These are phyloP conservation scores for Yamadazyma aaseri DNA, from an alignment of 1,139 yeast species.

Conservation along the genomic window DNA sequence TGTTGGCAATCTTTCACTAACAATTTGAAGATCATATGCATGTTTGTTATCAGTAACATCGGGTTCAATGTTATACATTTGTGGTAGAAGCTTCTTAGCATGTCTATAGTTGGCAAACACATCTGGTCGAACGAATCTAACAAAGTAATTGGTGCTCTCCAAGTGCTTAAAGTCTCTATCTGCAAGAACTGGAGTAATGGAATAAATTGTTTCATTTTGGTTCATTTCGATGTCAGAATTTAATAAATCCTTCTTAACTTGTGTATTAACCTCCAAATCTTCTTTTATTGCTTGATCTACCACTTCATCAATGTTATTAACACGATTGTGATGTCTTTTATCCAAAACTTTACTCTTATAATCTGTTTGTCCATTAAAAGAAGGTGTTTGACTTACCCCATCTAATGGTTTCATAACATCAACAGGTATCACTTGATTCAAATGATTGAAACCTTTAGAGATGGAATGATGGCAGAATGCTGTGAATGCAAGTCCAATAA, in stretches of 20 bases:
- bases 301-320: constrained; percentile 18
- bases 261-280: constrained; percentile 15
- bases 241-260: constrained; percentile 23
- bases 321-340: constrained; percentile 8
- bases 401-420: constrained; percentile 72
- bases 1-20: constrained; percentile 61
- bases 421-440: constrained; percentile 57
- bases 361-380: constrained; percentile 41
- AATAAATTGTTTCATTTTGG: constrained; percentile 12
- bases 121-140: constrained; percentile 65
- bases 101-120: constrained; percentile 56
- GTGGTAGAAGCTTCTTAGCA: constrained; percentile 56
- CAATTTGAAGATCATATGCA: constrained; percentile 71
- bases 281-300: constrained; percentile 16
- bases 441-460: constrained; percentile 60
- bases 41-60: constrained; percentile 31
- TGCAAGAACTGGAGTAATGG: constrained; percentile 49
- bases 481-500: constrained; percentile 62
- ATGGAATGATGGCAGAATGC: constrained; percentile 63
- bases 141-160: constrained; percentile 28
- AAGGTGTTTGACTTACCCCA: constrained; percentile 64
- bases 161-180: constrained; percentile 46
- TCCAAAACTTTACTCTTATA: constrained; percentile 34
- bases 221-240: constrained; percentile 18
- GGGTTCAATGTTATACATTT: constrained; percentile 35